A percentile compares a stretch with the other conserved stretches of the same genome.
These are phyloP conservation scores for Sungouiozyma intestinalis DNA, from an alignment of 805 yeast species.

Conservation along the genomic window DNA sequence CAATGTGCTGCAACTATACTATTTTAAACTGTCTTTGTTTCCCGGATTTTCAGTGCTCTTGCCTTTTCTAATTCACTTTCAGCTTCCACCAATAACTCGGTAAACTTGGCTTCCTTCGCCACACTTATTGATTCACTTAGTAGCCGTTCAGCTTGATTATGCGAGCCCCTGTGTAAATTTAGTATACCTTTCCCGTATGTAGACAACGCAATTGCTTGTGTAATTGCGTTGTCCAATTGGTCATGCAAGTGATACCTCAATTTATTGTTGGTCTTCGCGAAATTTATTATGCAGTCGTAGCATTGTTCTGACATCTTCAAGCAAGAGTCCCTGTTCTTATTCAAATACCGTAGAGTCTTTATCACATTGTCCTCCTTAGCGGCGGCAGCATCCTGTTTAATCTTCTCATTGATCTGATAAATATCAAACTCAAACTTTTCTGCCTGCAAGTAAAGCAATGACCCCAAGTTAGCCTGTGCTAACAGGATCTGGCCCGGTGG, in stretches of 20 bases:
- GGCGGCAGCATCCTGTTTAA: conserved; percentile 14
- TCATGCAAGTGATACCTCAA: conserved; percentile 26
- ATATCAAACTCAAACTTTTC: conserved; percentile 49
- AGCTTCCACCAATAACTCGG: conserved; percentile 50
- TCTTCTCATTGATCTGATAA: conserved; percentile 21
- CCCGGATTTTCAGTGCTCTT: conserved; percentile 6
- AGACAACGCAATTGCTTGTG: conserved; percentile 67
- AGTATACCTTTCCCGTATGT: conserved; percentile 82
- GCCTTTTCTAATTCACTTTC: conserved; percentile 52
- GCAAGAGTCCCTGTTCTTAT: conserved; percentile 23
- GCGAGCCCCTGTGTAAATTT: conserved; percentile 46
- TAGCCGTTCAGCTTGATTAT: conserved; percentile 46
- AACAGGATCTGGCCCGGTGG: conserved; percentile 53
- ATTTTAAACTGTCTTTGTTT: conserved; percentile 1
- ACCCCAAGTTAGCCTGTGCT: conserved; percentile 60
- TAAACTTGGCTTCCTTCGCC: conserved; percentile 56
- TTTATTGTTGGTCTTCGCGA: conserved; percentile 30
- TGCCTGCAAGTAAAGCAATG: conserved; percentile 56
- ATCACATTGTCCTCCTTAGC: conserved; percentile 18
- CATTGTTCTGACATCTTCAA: conserved; percentile 30
- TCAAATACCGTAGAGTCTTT: conserved; percentile 16
- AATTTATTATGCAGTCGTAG: conserved; percentile 35
- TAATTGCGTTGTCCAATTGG: conserved; percentile 35
- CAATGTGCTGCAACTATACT: too few relatives aligned
- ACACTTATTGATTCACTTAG: conserved; percentile 61